Evolutionary conservation across 169 alveolate genomes (phyloP), one percentile per base, ranked within the genome.

Genomic region (Plasmodium knowlesi): DNA sequence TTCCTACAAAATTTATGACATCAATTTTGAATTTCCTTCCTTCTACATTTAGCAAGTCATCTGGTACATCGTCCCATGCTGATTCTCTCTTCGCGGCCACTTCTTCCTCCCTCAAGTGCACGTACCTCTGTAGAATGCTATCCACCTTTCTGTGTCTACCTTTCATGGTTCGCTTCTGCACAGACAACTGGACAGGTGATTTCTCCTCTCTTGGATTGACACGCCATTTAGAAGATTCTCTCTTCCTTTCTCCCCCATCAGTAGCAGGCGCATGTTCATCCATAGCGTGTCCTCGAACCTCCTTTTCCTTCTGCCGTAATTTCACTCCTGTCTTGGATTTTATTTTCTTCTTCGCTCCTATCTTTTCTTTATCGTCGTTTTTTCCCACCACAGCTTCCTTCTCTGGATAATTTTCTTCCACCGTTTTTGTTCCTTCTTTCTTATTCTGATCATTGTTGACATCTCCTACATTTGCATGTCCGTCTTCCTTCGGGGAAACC

Each of bases 1-100:
- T 57, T 1, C 89, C 4, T 12, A 80, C 79, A 46, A 78, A 88
- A 61, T 88, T 76, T 9, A 88, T 88, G 9, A 78, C 70, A 37
- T 88, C 94, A 25, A 88, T 88, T 78, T 88, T 76, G 72, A 88
- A 88, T 5, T 5, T 54, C 70, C 82, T 76, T 88, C 82, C 94
- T 5, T 43, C 72, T 43, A 79, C 82, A 39, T 79, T 81, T 32
- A 88, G 71, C 28, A 80, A 28, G 19, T 80, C 89, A 25, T 54
- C 34, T 32, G 72, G 71, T 5, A 41, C 41, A 25, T 32, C 39
- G 61, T 14, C 61, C 30, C 67, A 30, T 72, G n/a, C 9, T 3
- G 43, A 30, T 12, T 16, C 25, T 30, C 86, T 50, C 67, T 78
- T n/a, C 79, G 57, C 12, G 43, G 46, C 4, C 9, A 34, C 61